A percentile compares a stretch with the other conserved stretches of the same genome.
These are phyloP conservation scores for Fomitopsis palustris DNA, from an alignment of 1,284 basidiomycete species.

Conservation along the genomic window DNA sequence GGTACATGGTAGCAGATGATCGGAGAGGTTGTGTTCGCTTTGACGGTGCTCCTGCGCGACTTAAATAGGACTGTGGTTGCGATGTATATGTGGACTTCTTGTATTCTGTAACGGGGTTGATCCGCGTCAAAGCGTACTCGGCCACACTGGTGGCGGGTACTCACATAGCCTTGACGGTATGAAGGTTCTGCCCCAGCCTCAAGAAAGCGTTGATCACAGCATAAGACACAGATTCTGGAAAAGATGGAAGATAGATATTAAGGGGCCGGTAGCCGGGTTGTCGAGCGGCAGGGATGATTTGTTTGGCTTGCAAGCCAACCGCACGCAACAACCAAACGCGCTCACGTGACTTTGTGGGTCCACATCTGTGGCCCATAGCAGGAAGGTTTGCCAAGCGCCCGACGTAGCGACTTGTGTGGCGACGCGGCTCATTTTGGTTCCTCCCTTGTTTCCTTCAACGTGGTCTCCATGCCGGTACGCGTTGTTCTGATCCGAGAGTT, in stretches of 20 bases:
- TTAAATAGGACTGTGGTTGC: constrained; percentile 1
- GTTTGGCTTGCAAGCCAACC: not conserved
- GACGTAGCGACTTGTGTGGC: not conserved
- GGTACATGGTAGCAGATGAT: constrained; percentile 37
- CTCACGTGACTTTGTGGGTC: constrained; percentile 3
- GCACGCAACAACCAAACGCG: not conserved
- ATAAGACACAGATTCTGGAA: not conserved
- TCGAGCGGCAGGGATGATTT: not conserved
- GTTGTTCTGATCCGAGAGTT: not conserved
- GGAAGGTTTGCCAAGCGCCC: not conserved
- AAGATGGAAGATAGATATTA: not conserved
- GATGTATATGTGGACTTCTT: not conserved
- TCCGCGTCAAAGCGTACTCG: constrained; percentile 5
- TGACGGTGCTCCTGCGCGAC: not conserved
- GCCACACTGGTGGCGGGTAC: not conserved
- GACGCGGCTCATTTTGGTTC: not conserved
- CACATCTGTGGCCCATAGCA: constrained; percentile 1
- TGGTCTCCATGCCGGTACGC: not conserved
- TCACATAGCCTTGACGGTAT: not conserved
- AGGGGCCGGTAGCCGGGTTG: not conserved
- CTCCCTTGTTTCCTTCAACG: not conserved
- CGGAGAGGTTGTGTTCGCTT: not conserved
- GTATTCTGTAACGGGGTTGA: not conserved
- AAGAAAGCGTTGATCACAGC: not conserved
- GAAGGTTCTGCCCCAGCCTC: not conserved